phyloP scores from a whole-genome alignment of 371 early-diverging fungal species.

The Chytridium lagenaria region DNA sequence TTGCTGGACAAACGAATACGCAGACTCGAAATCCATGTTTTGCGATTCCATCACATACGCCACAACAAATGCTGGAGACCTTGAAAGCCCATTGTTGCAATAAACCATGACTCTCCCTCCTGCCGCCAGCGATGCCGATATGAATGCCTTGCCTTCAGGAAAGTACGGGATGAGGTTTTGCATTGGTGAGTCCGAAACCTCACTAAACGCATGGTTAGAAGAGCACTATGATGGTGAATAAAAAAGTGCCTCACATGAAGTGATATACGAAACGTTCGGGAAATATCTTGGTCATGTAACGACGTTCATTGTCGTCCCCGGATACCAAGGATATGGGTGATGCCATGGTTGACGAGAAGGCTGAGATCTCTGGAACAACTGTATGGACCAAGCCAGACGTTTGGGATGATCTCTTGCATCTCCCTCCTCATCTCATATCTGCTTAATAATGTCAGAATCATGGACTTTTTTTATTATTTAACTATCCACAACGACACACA shows the following conservation, averaged over 20 bases:
- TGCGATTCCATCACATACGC: slow-evolving; percentile 85
- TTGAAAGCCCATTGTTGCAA: slow-evolving; percentile 85
- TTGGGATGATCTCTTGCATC: slow-evolving; percentile 82
- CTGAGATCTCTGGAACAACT: slow-evolving; percentile 67
- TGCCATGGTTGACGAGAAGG: slow-evolving; percentile 57
- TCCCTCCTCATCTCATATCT: slow-evolving; percentile 84
- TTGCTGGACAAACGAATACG: slow-evolving; percentile 83
- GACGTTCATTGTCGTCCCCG: slow-evolving; percentile 61
- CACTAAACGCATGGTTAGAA: slow-evolving; percentile 26
- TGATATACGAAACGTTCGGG: slow-evolving; percentile 46
- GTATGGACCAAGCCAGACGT: slow-evolving; percentile 81
- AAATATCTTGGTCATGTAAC: slow-evolving; percentile 26
- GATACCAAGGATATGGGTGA: slow-evolving; percentile 81
- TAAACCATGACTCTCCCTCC: slow-evolving; percentile 77
- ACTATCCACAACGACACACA: neutral
- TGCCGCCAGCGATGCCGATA: slow-evolving; percentile 58
- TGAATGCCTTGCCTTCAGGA: slow-evolving; percentile 63
- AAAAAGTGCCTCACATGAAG: slow-evolving; percentile 39
- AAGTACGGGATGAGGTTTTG: slow-evolving; percentile 83
- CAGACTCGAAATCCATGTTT: slow-evolving; percentile 67
- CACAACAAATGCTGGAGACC: slow-evolving; percentile 85
- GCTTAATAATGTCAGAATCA: neutral
- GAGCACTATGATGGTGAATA: neutral
- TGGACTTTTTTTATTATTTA: neutral
- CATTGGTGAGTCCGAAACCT: slow-evolving; percentile 51